A percentile compares a stretch with the other conserved stretches of the same genome.
phyloP scores from a whole-genome alignment of 2,329 filamentous ascomycete species.

The Pseudofabraea citricarpa region DNA sequence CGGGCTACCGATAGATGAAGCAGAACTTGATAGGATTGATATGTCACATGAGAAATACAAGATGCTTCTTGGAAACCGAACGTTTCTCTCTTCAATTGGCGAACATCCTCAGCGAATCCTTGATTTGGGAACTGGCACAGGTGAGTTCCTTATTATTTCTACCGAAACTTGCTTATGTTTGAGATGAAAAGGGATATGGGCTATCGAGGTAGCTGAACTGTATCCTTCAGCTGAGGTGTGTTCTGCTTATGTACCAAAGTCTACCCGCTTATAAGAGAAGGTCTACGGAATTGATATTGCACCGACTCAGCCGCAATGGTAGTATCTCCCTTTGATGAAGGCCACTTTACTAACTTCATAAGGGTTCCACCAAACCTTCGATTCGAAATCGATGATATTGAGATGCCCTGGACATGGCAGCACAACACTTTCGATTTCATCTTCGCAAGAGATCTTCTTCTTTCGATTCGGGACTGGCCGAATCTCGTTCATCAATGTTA shows the following conservation, averaged over 20 bases:
- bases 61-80: constrained; percentile 1
- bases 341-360: not conserved
- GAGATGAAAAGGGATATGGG: not conserved
- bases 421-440: constrained; percentile 7
- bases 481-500: constrained; percentile 9
- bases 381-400: constrained; percentile 26
- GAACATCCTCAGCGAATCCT: constrained; percentile 24
- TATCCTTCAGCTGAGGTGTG: not conserved
- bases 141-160: constrained; percentile 6
- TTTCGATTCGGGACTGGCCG: constrained; percentile 9
- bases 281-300: constrained; percentile 6
- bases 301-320: constrained; percentile 9
- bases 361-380: constrained; percentile 18
- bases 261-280: not conserved
- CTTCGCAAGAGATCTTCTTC: constrained; percentile 3
- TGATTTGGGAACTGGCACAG: constrained; percentile 33
- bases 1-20: constrained; percentile 36
- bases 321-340: too few species aligned
- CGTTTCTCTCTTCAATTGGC: constrained; percentile 6
- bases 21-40: constrained; percentile 36
- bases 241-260: not conserved
- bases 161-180: too few species aligned
- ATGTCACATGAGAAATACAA: constrained; percentile 33
- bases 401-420: constrained; percentile 21
- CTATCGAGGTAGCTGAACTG: not conserved